Evolutionary conservation across 345 rosid species (phyloP).

Genomic region (Hibiscus syriacus): DNA sequence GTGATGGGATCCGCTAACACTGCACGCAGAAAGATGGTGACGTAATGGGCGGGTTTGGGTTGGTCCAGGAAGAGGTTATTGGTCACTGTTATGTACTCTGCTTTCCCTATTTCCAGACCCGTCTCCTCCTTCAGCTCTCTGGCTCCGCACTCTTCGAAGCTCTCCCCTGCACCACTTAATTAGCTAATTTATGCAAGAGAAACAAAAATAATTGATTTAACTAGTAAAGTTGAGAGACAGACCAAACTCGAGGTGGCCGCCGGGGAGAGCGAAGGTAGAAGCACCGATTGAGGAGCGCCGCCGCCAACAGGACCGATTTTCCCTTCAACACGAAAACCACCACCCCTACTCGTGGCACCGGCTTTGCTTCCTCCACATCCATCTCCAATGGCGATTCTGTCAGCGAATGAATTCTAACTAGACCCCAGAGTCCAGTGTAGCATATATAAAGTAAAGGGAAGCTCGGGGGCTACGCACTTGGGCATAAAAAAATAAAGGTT

Average conservation of each 20-base stretch:
- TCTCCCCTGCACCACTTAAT: conserved; percentile 43
- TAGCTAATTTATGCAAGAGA: neutral
- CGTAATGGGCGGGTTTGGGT: conserved; percentile 64
- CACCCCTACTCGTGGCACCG: conserved; percentile 63
- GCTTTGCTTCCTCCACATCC: neutral
- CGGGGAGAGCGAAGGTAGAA: conserved; percentile 83
- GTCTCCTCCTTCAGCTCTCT: conserved; percentile 86
- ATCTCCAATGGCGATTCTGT: neutral
- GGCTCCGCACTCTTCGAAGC: conserved; percentile 73
- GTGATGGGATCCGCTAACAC: conserved; percentile 35
- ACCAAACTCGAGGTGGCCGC: conserved; percentile 98
- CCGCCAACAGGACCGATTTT: conserved; percentile 42
- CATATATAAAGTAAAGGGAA: neutral
- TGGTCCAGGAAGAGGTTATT: conserved; percentile 47
- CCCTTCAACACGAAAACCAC: conserved; percentile 61
- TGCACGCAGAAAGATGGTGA: conserved; percentile 50
- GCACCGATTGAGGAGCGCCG: conserved; percentile 64
- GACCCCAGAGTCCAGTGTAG: neutral
- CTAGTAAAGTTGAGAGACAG: neutral
- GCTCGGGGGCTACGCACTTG: neutral
- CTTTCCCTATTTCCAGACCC: conserved; percentile 41
- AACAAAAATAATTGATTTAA: neutral
- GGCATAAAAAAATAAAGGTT: neutral
- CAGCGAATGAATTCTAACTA: neutral
- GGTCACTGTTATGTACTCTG: conserved; percentile 53